Base-by-base conservation (phyloP, 2,329 filamentous ascomycete genomes). In the Coccinonectria pachysandricola region DNA sequence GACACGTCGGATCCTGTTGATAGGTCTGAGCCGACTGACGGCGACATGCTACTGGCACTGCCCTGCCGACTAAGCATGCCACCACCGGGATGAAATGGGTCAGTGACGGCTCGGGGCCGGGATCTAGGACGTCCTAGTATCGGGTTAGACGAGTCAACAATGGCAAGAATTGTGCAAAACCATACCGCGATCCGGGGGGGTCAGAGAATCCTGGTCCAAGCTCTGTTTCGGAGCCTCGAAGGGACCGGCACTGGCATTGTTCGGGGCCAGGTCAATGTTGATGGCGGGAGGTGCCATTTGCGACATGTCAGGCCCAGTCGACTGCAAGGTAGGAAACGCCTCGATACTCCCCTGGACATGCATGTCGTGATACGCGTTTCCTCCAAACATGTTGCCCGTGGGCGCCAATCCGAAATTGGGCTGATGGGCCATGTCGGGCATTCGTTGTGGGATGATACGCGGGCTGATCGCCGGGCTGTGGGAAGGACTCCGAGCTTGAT, bases 241-340 rank as follows among this genome's bases (percentile, higher is more conserved):
- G 16, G 39, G 28, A 17, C 39, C 43, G 15, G 40, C 42, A 33
- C 51, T 54, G 17, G 31, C 70, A 62, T 27, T 80, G 72, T 77
- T 77, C 13, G 87, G 87, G 10, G 86, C 87, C 53, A 84, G 86
- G 50, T 94, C 83, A 43, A 95, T 91, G 49, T 91, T 93, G 56
- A 95, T 95, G 26, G 87, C 83, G 0, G 87, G 87, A n/a, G 87
- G 83, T 4, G 79, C 80, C 78, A 93, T 91, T 40, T 81, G 75
- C 5, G 74, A 71, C 49, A 82, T 70, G 31, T 87, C 80, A 15
- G 57, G 52, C 13, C 57, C 57, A n/a, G 54, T 52, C 13, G 63
- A 58, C 29, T 63, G 59, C 11, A 74, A 52, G 15, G 59, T 52
- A 5, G 70, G 65, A 40, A 75, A 76, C 6, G 67, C 58, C 40